phyloP scores from a whole-genome alignment of 257 asterid species.

The Solanum piurae region DNA sequence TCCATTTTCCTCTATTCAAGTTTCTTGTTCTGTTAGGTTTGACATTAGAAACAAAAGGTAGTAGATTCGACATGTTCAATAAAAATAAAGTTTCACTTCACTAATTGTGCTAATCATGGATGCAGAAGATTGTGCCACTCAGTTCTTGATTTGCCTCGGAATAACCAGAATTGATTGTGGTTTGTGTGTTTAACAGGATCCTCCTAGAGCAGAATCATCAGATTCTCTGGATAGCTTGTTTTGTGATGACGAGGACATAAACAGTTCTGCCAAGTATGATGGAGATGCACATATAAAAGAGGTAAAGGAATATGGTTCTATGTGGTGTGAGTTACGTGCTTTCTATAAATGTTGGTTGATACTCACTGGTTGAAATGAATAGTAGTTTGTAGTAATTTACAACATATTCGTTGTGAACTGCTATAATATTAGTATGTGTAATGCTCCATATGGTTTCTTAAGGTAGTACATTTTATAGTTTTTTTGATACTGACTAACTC shows the following conservation, averaged over 20 bases:
- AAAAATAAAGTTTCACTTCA: background rate
- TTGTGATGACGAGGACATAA: constrained; percentile 19
- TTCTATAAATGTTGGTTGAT: background rate
- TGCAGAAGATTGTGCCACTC: background rate
- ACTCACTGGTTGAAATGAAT: background rate
- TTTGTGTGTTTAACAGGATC: constrained; percentile 29
- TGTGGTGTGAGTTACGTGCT: background rate
- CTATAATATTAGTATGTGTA: background rate
- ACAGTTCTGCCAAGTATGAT: constrained; percentile 8
- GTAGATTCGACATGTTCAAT: background rate
- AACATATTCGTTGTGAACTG: background rate
- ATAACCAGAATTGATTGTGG: background rate
- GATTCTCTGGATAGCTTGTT: constrained; percentile 42
- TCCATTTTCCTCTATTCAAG: background rate
- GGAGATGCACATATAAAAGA: constrained; percentile 28
- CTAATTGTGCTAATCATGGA: background rate
- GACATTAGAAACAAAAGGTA: background rate
- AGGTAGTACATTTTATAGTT: background rate
- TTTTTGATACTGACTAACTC: background rate
- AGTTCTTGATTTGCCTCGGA: background rate
- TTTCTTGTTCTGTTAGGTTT: background rate
- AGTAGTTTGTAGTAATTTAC: background rate
- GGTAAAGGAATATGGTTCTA: constrained; percentile 24
- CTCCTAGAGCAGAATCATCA: constrained; percentile 31
- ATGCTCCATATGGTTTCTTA: background rate